These are phyloP conservation scores for Dactylellina haptotyla DNA, from an alignment of 2,329 filamentous ascomycete genomes.

Conservation along the genomic window DNA sequence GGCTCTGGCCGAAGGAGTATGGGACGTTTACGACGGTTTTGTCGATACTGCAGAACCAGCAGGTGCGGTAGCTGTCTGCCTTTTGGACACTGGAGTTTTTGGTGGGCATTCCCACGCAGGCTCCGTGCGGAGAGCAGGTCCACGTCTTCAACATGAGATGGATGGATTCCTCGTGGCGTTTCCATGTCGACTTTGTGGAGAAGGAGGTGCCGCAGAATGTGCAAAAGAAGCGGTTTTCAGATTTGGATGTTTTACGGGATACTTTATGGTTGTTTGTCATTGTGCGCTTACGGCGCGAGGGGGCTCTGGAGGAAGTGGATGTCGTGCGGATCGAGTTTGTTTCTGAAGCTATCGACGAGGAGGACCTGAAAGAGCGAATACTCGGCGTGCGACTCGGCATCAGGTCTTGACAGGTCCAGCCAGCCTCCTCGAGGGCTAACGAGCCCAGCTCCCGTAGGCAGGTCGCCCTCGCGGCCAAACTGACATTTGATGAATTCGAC, in stretches of 20 bases:
- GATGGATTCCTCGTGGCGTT: slow-evolving; percentile 48
- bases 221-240: slow-evolving; percentile 50
- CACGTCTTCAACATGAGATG: slow-evolving; percentile 50
- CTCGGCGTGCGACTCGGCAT: slow-evolving; percentile 19
- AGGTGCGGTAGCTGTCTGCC: slow-evolving; percentile 22
- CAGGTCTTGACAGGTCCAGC: not conserved
- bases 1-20: slow-evolving; percentile 33
- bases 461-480: slow-evolving; percentile 19
- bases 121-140: slow-evolving; percentile 47
- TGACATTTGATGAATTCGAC: slow-evolving; percentile 42
- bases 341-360: slow-evolving; percentile 33
- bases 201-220: slow-evolving; percentile 52
- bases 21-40: slow-evolving; percentile 28
- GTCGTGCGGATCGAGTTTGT: slow-evolving; percentile 35
- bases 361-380: slow-evolving; percentile 42
- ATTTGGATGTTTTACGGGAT: slow-evolving; percentile 28
- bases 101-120: slow-evolving; percentile 28
- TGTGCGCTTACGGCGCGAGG: slow-evolving; percentile 41
- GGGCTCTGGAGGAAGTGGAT: slow-evolving; percentile 43
- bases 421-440: slow-evolving; percentile 9
- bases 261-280: slow-evolving; percentile 52
- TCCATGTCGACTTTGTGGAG: slow-evolving; percentile 52
- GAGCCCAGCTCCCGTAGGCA: slow-evolving; percentile 25
- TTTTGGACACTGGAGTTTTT: not conserved
- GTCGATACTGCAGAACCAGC: slow-evolving; percentile 52